These are phyloP conservation scores for Hypoxylon sp. DNA, from an alignment of 2,329 filamentous ascomycete genomes.

Conservation along the genomic window DNA sequence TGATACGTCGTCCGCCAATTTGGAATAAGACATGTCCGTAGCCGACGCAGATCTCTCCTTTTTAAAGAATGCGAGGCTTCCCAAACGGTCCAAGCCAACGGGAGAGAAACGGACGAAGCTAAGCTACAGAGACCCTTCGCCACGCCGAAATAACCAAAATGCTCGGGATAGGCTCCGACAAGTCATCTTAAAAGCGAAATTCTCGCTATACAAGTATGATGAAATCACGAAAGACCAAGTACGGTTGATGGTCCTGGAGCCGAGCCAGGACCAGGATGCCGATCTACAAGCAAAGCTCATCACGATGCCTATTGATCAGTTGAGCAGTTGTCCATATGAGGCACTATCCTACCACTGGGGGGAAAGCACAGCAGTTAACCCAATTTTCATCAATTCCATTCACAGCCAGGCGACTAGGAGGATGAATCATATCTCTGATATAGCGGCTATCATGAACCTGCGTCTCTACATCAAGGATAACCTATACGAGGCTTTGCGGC, in stretches of 20 bases:
- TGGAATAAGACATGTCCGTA: too few species aligned
- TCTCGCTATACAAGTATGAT: constrained; percentile 2
- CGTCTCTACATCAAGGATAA: neutral
- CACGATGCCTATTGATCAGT: neutral
- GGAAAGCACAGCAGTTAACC: constrained; percentile 2
- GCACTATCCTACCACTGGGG: constrained; percentile 14
- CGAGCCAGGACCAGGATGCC: constrained; percentile 3
- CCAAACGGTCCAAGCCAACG: too few species aligned
- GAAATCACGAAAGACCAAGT: constrained; percentile 1
- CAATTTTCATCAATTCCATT: constrained; percentile 1
- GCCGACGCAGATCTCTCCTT: too few species aligned
- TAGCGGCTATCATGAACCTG: too few species aligned
- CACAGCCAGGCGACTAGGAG: neutral
- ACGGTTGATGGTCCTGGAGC: constrained; percentile 4
- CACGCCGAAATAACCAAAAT: neutral
- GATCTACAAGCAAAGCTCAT: too few species aligned
- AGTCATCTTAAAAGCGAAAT: neutral
- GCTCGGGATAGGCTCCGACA: neutral
- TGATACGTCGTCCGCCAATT: too few species aligned
- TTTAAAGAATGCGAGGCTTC: too few species aligned
- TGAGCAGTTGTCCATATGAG: neutral
- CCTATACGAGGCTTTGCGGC: neutral
- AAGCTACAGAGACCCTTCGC: neutral
- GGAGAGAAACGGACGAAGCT: too few species aligned
- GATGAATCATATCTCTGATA: neutral